Percentiles rank a stretch among this genome's conserved stretches.
Evolutionary conservation across 2,329 filamentous ascomycete genomes (phyloP).

Genomic region (Blastomyces emzantsi): DNA sequence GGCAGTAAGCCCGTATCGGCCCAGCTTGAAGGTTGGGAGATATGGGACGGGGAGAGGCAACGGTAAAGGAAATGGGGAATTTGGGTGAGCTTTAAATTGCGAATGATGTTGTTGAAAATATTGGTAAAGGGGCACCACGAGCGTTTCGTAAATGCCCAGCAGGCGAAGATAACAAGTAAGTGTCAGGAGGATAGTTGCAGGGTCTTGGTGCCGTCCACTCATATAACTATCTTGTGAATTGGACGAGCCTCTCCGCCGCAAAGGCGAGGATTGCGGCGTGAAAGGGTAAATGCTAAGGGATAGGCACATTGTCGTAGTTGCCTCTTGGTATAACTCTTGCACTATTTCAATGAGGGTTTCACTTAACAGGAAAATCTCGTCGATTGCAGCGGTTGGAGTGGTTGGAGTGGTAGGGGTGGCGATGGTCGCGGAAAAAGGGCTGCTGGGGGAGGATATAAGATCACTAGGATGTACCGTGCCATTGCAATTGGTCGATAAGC

Average conservation of each 20-base stretch:
- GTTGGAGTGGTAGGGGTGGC: background rate
- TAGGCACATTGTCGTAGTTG: background rate
- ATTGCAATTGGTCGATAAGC: too few species aligned
- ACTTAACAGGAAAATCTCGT: background rate
- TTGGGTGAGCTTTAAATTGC: background rate
- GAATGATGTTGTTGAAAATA: background rate
- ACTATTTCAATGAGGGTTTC: background rate
- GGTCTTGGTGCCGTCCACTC: background rate
- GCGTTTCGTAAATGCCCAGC: background rate
- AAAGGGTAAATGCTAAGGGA: background rate
- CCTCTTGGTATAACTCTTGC: background rate
- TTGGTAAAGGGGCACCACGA: conserved; percentile 2
- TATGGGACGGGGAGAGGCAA: background rate
- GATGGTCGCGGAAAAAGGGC: too few species aligned
- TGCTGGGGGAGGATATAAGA: too few species aligned
- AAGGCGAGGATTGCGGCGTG: background rate
- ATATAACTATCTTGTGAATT: background rate
- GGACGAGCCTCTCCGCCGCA: background rate
- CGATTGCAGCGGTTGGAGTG: background rate
- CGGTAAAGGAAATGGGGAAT: background rate
- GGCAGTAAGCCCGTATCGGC: too few species aligned
- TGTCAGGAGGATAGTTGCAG: background rate
- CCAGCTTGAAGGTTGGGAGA: background rate
- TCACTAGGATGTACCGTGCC: too few species aligned
- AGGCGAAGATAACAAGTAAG: conserved; percentile 1